Base-by-base conservation (phyloP, 805 yeast genomes). In the Suhomyces sp. region DNA sequence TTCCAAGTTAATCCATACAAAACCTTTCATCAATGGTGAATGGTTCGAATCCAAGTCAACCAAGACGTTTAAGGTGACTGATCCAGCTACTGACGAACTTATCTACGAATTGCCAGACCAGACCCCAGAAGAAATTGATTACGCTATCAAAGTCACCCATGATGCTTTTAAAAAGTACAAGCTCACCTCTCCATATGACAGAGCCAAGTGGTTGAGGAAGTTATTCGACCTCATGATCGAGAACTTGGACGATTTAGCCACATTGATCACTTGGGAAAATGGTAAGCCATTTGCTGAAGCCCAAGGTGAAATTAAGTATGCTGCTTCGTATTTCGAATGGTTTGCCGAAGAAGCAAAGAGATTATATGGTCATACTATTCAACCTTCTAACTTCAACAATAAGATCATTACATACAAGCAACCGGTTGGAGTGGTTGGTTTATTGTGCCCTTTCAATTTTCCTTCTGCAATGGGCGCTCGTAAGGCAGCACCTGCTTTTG, bases 391-490 rank as follows among this genome's bases (percentile, higher is more conserved):
- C 48, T 63, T 69, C 30, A 57, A 68, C 33, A 76, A 73, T 48
- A 70, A 79, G 53, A 72, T 74, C 15, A 61, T 71, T 42, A 76
- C 83, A 14, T 48, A 66, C 33, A 75, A 72, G 46, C 79, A 78
- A 50, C 82, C 83, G 4, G 70, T 79, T 33, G 86, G 86, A 32
- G 79, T 77, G 5, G 77, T 79, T 31, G 83, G 80, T 20, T 66
- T 77, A 42, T 72, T 79, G 44, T 74, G 80, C 37, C 85, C 85
- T 19, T 79, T 81, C 76, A 79, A 79, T 55, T 79, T 79, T 63
- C 86, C 86, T 19, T 62, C 69, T 39, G 83, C 83, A 11, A 79
- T 79, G 83, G 76, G 79, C 33, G 72, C 83, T 7, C 68, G 84
- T 46, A 79, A 80, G 46, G 77, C 76, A 4, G 83, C 76, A 16